phyloP scores from a whole-genome alignment of 2,329 filamentous ascomycete genomes.

The Cryphonectria nitschkei region DNA sequence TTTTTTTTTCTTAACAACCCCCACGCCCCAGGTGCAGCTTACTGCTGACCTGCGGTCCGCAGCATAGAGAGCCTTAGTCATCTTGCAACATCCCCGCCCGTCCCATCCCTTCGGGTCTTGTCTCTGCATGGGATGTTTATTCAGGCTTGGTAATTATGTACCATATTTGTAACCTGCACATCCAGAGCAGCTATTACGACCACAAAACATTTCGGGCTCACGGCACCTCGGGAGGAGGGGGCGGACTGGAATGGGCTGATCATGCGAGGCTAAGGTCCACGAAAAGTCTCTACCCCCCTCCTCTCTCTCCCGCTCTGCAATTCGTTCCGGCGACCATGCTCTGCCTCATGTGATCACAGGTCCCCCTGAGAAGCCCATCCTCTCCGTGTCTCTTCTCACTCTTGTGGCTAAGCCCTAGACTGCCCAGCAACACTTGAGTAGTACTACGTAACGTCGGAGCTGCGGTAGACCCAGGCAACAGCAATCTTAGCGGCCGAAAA shows the following conservation, averaged over 20 bases:
- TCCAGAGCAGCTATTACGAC: not conserved
- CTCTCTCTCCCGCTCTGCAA: too few relatives aligned
- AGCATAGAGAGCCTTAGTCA: slow-evolving; percentile 2
- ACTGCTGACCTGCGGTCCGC: slow-evolving; percentile 20
- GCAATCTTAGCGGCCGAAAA: not conserved
- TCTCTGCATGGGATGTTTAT: not conserved
- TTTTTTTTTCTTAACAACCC: slow-evolving; percentile 18
- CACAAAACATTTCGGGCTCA: not conserved
- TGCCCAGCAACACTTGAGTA: not conserved
- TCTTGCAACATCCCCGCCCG: not conserved
- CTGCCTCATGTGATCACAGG: not conserved
- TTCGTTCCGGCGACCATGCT: not conserved
- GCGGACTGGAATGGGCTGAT: not conserved
- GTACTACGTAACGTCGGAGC: not conserved
- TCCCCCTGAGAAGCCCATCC: not conserved
- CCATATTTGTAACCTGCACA: too few relatives aligned
- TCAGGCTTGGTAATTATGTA: not conserved
- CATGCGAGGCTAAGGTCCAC: not conserved
- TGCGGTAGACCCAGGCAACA: not conserved
- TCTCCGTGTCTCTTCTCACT: not conserved
- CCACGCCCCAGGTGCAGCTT: slow-evolving; percentile 11
- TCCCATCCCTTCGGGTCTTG: slow-evolving; percentile 2
- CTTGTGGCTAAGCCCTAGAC: not conserved
- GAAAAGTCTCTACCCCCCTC: not conserved
- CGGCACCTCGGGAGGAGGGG: not conserved